Base-by-base conservation (phyloP, 768 basidiomycete genomes). In the Infundibulicybe gibba region DNA sequence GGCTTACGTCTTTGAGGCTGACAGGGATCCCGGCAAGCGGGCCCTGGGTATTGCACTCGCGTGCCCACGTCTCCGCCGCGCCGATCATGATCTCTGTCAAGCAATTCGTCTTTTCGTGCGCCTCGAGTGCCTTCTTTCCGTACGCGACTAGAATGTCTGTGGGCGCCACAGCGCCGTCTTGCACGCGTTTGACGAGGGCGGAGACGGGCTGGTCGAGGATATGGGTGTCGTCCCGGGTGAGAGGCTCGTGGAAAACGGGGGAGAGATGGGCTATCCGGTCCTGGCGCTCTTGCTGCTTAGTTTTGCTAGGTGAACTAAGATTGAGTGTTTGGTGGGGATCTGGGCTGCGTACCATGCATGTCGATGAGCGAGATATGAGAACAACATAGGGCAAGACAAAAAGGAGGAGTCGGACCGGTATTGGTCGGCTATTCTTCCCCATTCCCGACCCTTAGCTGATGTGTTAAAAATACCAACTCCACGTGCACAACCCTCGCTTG, bases 11-110 rank as follows among this genome's bases (percentile, higher is more conserved):
- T 55, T 81, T 81, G 48, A 81, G 51, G 33, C 75, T 77, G 6
- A 82, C 63, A 2, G 81, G 81, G 2, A 82, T 62, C 17, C 79
- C 80, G 14, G 79, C 77, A 3, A 82, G 64, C 1, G 77, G 72
- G 2, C 65, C 65, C 14, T 62, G 51, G 19, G 44, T 47, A 20
- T 58, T 57, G 19, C 61, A 70, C 31, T 66, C 62, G 3, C 57
- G 55, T 0, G 62, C 67, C 62, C 59, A 61, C 21, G 53, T 45
- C 43, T 67, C 56, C 38, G 74, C 74, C 32, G 64, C 51, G 1
- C 60, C 50, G 45, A 81, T 75, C 64, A 79, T 69, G 49, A 82
- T 66, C 52, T 80, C 79, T 15, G 77, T 77, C 44, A 81, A 66
- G 53, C 81, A 83, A 54, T 83, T 82, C 31, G 75, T 79, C 51